Evolutionary conservation across 352 stramenopile genomes (phyloP).

Genomic region (Thraustotheca clavata): DNA sequence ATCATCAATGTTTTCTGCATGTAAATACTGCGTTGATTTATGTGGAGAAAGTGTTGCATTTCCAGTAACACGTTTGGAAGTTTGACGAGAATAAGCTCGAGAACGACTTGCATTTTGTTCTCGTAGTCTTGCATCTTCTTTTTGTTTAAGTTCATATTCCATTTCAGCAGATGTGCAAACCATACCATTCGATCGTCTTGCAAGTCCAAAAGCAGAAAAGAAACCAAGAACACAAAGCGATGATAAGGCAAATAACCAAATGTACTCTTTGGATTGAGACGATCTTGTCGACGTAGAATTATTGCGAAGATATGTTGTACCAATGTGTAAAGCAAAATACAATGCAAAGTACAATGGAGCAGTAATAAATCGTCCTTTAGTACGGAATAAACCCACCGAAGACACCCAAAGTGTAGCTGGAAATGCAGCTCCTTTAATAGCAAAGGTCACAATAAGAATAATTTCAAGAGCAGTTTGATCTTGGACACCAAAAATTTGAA

Average conservation of each 20-base stretch:
- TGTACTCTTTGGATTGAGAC: slow-evolving; percentile 30
- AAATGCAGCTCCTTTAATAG: slow-evolving; percentile 63
- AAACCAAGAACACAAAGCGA: not conserved
- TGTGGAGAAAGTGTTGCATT: slow-evolving; percentile 15
- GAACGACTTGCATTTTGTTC: not conserved
- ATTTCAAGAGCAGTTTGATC: slow-evolving; percentile 37
- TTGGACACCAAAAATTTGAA: slow-evolving; percentile 42
- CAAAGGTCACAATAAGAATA: slow-evolving; percentile 57
- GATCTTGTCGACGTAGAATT: slow-evolving; percentile 10
- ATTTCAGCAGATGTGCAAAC: slow-evolving; percentile 55
- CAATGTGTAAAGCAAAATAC: slow-evolving; percentile 60
- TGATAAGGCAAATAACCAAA: slow-evolving; percentile 45
- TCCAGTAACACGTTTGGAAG: not conserved
- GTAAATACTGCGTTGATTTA: not conserved
- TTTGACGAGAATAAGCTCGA: not conserved
- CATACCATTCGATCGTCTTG: slow-evolving; percentile 55
- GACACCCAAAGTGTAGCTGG: slow-evolving; percentile 69
- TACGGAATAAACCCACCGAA: slow-evolving; percentile 62
- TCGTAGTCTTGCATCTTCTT: not conserved
- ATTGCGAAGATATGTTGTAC: slow-evolving; percentile 23
- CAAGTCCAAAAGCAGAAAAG: slow-evolving; percentile 26
- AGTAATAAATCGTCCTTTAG: slow-evolving; percentile 47
- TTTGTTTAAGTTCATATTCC: slow-evolving; percentile 32
- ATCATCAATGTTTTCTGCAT: not conserved
- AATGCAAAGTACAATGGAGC: slow-evolving; percentile 62